phyloP scores from a whole-genome alignment of 441 rosid genomes.

The Metrosideros polymorpha region DNA sequence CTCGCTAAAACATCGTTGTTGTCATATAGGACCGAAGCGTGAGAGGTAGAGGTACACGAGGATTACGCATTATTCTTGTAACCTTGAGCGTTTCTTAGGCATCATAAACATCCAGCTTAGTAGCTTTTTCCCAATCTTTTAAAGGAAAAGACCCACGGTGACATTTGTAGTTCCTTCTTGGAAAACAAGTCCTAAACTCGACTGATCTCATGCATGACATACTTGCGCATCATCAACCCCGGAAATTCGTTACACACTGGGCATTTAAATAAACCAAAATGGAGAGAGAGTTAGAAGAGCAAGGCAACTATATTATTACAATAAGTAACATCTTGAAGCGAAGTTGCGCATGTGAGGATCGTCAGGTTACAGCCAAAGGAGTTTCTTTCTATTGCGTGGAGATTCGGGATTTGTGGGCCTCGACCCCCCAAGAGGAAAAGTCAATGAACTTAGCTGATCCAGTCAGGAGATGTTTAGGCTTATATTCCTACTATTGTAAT shows the following conservation, averaged over 20 bases:
- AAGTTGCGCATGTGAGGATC: background rate
- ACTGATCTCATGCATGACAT: background rate
- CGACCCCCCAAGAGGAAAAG: background rate
- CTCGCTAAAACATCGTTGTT: background rate
- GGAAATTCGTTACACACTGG: background rate
- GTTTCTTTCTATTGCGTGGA: background rate
- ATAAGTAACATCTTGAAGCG: background rate
- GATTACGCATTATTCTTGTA: background rate
- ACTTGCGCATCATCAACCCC: background rate
- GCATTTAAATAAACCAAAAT: background rate
- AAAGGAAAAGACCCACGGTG: background rate
- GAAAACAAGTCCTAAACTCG: background rate
- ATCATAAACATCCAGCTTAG: background rate
- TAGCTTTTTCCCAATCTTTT: background rate
- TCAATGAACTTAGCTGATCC: background rate
- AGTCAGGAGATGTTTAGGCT: no score
- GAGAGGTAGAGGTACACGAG: background rate
- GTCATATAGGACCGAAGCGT: no score
- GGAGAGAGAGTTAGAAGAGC: background rate
- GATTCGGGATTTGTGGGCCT: background rate
- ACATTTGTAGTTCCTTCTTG: background rate
- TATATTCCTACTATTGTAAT: no score
- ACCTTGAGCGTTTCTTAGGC: background rate
- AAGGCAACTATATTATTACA: background rate
- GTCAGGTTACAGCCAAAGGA: background rate